Conservation (phyloP, 1,284 basidiomycete species). For the Apiotrichum montevideense region DNA sequence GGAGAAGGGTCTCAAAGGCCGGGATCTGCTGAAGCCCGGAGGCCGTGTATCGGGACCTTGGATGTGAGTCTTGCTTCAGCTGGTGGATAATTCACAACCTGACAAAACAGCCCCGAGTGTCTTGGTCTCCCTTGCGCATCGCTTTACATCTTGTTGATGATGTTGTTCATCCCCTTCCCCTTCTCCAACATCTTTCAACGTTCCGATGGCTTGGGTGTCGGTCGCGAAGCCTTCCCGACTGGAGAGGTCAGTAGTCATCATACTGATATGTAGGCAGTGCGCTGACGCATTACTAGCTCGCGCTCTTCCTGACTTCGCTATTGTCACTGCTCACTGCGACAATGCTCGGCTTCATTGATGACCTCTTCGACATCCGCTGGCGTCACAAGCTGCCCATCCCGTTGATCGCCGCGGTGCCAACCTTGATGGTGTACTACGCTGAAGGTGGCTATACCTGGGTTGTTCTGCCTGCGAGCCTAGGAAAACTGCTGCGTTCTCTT, state of each 20-base stretch:
- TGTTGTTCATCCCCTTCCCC: conserved; percentile 81
- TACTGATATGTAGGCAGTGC: conserved; percentile 15
- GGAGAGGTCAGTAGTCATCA: conserved; percentile 59
- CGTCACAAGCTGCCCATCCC: conserved; percentile 96
- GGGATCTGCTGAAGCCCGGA: conserved; percentile 67
- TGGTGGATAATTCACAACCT: conserved; percentile 6
- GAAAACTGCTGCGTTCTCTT: conserved; percentile 53
- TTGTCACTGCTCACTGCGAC: conserved; percentile 87
- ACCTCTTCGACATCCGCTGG: conserved; percentile 98
- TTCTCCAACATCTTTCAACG: conserved; percentile 63
- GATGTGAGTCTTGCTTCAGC: conserved; percentile 56
- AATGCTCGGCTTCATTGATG: conserved; percentile 91
- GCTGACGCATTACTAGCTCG: conserved; percentile 54
- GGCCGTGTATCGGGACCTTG: conserved; percentile 47
- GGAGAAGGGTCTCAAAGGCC: conserved; percentile 68
- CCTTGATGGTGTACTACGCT: conserved; percentile 93
- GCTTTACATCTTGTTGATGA: conserved; percentile 77
- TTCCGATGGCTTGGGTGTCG: conserved; percentile 21
- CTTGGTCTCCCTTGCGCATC: conserved; percentile 84
- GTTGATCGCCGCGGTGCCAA: conserved; percentile 87
- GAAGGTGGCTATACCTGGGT: conserved; percentile 88
- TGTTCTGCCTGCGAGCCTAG: conserved; percentile 80
- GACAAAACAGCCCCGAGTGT: conserved; percentile 76
- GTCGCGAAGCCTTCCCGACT: conserved; percentile 65
- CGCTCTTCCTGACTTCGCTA: conserved; percentile 86